Evolutionary conservation across 1,284 basidiomycete genomes (phyloP), one percentile per base, ranked within the genome.

Genomic region (Pseudozyma hubeiensis): DNA sequence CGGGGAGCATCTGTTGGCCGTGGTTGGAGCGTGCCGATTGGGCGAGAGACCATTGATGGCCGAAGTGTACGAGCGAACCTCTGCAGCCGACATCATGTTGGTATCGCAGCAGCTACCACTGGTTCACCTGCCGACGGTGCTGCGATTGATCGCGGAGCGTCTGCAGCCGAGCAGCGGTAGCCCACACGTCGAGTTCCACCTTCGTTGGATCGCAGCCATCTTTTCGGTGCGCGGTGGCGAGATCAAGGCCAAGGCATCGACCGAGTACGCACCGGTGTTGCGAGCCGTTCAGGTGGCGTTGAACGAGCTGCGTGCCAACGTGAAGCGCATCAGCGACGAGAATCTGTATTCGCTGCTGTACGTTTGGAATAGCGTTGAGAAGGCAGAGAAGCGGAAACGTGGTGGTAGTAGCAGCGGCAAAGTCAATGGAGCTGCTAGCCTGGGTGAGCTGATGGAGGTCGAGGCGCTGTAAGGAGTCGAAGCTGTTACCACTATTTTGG

Each of bases 141-240:
- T 84, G 49, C 56, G 72, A 4, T 61, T 84, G 30, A 72, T 84
- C 17, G 79, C 79, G 0, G 53, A 74, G 7, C 76, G 78, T 11
- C 57, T 84, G 51, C 66, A 78, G 31, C 81, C 80, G 0, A 61
- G 66, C 53, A 73, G 71, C 44, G 72, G 63, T 33, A 82, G 81
- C 35, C 81, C 81, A 16, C 82, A 84, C 53, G 72, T 84, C 50
- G 82, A 84, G 56, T 83, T 81, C 61, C 80, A 83, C 49, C 68
- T 84, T 37, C 63, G 64, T 30, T 84, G 82, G 81, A 78, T 84
- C 48, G 70, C 72, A 2, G 72, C 81, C 24, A 50, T 84, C 35
- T 78, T 83, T 37, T 73, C 70, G 43, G 61, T 65, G 17, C 78
- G 80, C 46, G 82, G 82, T 30, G 55, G 54, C 5, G 66, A 65